phyloP scores from a whole-genome alignment of 345 rosid genomes.

The Bruguiera parviflora region DNA sequence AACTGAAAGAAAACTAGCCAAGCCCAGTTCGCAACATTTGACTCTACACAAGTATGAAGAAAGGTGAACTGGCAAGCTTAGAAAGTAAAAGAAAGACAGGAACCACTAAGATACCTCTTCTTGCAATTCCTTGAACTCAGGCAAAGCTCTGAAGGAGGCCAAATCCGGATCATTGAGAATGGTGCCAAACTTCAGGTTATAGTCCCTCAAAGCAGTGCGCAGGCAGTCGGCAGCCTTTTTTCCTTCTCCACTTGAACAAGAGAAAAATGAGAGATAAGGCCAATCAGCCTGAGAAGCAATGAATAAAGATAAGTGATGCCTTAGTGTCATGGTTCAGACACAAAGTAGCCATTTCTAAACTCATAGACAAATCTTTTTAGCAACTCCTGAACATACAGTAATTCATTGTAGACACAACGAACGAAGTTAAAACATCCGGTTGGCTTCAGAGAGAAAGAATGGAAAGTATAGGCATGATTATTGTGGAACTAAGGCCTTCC shows the following conservation, averaged over 20 bases:
- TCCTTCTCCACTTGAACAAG: constrained; percentile 72
- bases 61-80: background rate
- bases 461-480: background rate
- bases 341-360: background rate
- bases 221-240: constrained; percentile 79
- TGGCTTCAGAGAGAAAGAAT: background rate
- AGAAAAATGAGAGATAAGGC: constrained; percentile 12
- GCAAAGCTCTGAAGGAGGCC: constrained; percentile 86
- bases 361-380: background rate
- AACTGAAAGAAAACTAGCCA: background rate
- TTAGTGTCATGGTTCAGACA: background rate
- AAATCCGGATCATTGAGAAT: constrained; percentile 92
- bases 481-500: background rate
- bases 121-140: constrained; percentile 91
- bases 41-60: no score
- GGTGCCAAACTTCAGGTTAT: constrained; percentile 83
- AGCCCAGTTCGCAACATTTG: no score
- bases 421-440: background rate
- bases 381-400: background rate
- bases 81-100: background rate
- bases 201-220: constrained; percentile 77
- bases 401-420: background rate
- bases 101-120: constrained; percentile 61
- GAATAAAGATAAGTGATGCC: background rate
- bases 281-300: constrained; percentile 7